These are phyloP conservation scores for Terfezia claveryi DNA, from an alignment of 495 filamentous ascomycete species.

Conservation along the genomic window DNA sequence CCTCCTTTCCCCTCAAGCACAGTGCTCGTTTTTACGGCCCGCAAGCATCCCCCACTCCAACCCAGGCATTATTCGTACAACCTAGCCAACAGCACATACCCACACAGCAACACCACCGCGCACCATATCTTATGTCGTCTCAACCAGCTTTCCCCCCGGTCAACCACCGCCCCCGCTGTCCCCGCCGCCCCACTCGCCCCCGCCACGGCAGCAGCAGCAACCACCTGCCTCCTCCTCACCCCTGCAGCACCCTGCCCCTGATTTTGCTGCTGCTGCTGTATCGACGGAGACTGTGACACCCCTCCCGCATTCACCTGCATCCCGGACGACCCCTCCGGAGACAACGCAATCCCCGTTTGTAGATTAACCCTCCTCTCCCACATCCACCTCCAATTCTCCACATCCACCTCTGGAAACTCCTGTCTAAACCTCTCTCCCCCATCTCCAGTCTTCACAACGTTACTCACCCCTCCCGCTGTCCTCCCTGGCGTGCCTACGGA, in stretches of 20 bases:
- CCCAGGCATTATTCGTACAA: slow-evolving; percentile 28
- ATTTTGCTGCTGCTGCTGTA: no score
- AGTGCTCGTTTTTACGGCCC: no score
- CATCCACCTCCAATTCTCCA: slow-evolving; percentile 90
- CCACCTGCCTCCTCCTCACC: background rate
- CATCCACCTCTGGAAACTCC: slow-evolving; percentile 79
- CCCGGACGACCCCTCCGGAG: slow-evolving; percentile 1
- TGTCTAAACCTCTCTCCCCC: slow-evolving; percentile 71
- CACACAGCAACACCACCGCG: slow-evolving; percentile 40
- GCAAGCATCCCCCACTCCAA: no score
- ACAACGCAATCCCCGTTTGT: slow-evolving; percentile 40
- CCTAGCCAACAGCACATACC: slow-evolving; percentile 59
- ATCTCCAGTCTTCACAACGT: slow-evolving; percentile 57
- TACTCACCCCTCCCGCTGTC: background rate
- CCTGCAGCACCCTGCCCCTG: no score
- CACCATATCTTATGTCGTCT: slow-evolving; percentile 53
- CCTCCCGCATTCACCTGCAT: no score
- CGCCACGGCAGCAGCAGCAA: slow-evolving; percentile 41
- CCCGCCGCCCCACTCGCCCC: slow-evolving; percentile 42
- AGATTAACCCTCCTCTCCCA: slow-evolving; percentile 58
- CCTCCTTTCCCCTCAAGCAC: no score
- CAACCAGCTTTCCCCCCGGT: slow-evolving; percentile 60
- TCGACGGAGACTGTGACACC: no score
- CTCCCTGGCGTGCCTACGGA: slow-evolving; percentile 25
- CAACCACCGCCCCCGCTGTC: slow-evolving; percentile 59